Conservation (phyloP, 768 basidiomycete species). For the Rhodotorula sphaerocarpa region DNA sequence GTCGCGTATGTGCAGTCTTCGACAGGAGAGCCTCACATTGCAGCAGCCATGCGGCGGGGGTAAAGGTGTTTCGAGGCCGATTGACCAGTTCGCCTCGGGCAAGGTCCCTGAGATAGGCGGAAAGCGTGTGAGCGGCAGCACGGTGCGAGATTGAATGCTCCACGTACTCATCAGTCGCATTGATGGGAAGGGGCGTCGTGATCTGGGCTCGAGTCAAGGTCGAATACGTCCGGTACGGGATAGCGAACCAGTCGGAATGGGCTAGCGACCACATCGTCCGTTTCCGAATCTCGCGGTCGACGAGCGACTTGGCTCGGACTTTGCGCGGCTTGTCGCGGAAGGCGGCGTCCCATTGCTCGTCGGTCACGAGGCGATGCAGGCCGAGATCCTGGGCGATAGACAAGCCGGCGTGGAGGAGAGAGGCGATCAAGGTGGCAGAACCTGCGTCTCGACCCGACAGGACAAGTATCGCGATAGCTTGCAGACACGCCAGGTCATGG, state of each 20-base stretch:
- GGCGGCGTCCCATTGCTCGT: conserved; percentile 21
- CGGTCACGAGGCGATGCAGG: conserved; percentile 15
- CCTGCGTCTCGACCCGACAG: conserved; percentile 34
- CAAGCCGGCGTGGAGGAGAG: conserved; percentile 29
- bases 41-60: conserved; percentile 21
- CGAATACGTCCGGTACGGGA: conserved; percentile 25
- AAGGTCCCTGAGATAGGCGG: conserved; percentile 12
- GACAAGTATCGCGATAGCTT: conserved; percentile 30
- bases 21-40: conserved; percentile 2
- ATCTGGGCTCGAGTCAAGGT: conserved; percentile 12
- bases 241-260: conserved; percentile 26
- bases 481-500: conserved; percentile 25
- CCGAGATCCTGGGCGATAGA: conserved; percentile 33
- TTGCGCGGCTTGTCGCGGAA: not conserved
- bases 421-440: conserved; percentile 29
- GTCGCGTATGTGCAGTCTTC: not conserved
- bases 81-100: not conserved
- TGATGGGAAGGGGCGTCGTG: conserved; percentile 29
- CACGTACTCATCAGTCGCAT: conserved; percentile 26
- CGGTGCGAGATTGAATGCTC: not conserved
- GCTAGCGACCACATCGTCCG: conserved; percentile 24
- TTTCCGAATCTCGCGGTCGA: conserved; percentile 32
- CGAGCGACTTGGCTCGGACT: conserved; percentile 6
- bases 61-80: conserved; percentile 20
- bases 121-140: no score